Base-by-base conservation (phyloP, 257 asterid genomes). In the Scutellaria minor region DNA sequence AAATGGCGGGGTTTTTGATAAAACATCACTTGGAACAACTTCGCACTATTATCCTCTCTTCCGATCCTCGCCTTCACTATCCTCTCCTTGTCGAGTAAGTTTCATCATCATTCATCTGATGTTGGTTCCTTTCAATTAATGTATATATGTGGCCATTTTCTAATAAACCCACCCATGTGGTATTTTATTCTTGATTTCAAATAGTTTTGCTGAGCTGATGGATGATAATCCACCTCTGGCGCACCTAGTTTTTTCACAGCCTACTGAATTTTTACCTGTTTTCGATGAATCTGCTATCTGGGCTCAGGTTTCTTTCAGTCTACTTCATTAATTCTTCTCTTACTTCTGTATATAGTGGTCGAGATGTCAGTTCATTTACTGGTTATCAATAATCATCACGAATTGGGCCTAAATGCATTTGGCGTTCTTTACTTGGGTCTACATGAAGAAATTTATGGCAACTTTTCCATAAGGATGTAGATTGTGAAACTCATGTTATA, bases 11-110 rank as follows among this genome's bases (percentile, higher is more conserved):
- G 22, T 95, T 86, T 79, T 75, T 94, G 79, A 79, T 85, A 40
- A 83, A 81, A 64, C 75, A 82, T 72, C 84, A 87, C 41, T 35
- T 85, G 46, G 88, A 83, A 42, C 89, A 90, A 79, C 96, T 95
- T 31, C 80, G 76, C 15, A 75, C 65, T 68, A 83, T 92, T 56
- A 80, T 92, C 72, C 79, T 88, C 70, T 77, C 92, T 35, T 64
- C 88, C 42, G 97, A 95, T 75, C 87, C 86, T 74, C 99, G 98
- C 66, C 87, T 90, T 78, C 98, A 95, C 85, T 92, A 87, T 75
- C 85, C 97, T 72, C 82, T 92, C 64, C 79, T 76, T 58, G 82
- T 95, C 47, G 96, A 95, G 98, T 95, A 83, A 80, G 93, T 73
- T 58, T n/a, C 42, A 44, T n/a, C 42, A 44, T n/a, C 44, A n/a